phyloP scores from a whole-genome alignment of 2,329 filamentous ascomycete genomes.

The Neoscytalidium dimidiatum region DNA sequence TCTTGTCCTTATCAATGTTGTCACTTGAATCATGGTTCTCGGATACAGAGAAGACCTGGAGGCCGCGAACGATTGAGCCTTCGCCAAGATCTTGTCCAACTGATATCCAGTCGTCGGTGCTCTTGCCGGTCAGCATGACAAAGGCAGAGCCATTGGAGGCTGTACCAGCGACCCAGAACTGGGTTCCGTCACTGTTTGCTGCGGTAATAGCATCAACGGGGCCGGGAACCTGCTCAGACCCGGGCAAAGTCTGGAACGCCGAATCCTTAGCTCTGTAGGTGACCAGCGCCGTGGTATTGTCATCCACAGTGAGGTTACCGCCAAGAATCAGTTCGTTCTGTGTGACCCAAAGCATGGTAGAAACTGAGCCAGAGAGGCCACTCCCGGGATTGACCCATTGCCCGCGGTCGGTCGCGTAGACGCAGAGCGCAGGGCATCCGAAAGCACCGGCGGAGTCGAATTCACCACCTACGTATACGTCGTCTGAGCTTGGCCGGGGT shows the following conservation, averaged over 20 bases:
- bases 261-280: constrained; percentile 70
- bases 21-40: constrained; percentile 65
- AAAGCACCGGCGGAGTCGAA: constrained; percentile 84
- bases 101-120: constrained; percentile 70
- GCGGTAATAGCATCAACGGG: constrained; percentile 75
- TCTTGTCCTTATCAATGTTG: constrained; percentile 67
- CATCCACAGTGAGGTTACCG: constrained; percentile 71
- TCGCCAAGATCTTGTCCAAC: constrained; percentile 64
- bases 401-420: constrained; percentile 68
- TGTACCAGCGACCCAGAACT: constrained; percentile 82
- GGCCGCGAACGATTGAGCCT: constrained; percentile 70
- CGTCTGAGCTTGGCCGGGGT: constrained; percentile 66
- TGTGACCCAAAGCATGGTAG: constrained; percentile 74
- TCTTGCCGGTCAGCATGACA: constrained; percentile 70
- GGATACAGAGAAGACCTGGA: constrained; percentile 78
- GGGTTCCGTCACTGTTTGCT: constrained; percentile 69
- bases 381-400: constrained; percentile 82
- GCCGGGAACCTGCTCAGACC: constrained; percentile 71
- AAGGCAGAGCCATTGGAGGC: constrained; percentile 69
- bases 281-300: constrained; percentile 67
- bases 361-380: constrained; percentile 69
- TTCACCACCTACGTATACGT: constrained; percentile 83
- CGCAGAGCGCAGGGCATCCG: constrained; percentile 78
- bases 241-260: constrained; percentile 64
- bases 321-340: constrained; percentile 72